phyloP scores from a whole-genome alignment of 139 green algal genomes.

The Haematococcus lacustris region DNA sequence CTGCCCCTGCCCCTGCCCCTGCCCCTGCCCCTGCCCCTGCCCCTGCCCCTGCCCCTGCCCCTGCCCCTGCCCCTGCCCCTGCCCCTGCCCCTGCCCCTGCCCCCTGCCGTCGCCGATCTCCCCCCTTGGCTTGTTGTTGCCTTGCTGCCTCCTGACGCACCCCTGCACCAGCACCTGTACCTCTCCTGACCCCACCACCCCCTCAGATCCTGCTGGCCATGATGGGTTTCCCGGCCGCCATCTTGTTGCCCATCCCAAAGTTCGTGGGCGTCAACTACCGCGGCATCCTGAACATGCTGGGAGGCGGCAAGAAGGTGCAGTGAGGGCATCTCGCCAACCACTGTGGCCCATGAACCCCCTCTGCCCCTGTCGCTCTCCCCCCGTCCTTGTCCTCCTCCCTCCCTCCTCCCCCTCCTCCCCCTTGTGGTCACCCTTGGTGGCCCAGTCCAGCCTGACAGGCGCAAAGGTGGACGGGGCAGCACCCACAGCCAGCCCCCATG shows the following conservation, averaged over 20 bases:
- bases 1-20: not conserved
- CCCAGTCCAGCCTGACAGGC: no score
- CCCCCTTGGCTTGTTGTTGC: not conserved
- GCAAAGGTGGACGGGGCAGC: no score
- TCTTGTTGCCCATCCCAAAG: constrained; percentile 15
- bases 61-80: no score
- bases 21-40: not conserved
- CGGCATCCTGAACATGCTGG: constrained; percentile 1
- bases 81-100: not conserved
- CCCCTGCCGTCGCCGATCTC: not conserved
- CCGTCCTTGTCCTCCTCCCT: no score
- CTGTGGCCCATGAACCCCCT: no score
- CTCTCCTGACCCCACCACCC: not conserved
- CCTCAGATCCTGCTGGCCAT: constrained; percentile 9
- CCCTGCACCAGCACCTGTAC: not conserved
- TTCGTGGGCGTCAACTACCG: constrained; percentile 14
- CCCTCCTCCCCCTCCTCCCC: no score
- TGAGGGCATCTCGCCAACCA: no score
- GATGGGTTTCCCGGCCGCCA: constrained; percentile 12
- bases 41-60: no score
- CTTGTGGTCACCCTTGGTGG: no score
- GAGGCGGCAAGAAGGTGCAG: not conserved
- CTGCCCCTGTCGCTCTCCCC: no score
- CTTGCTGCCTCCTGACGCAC: not conserved
- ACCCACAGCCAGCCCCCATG: no score